Conservation (phyloP, 2,329 filamentous ascomycete genomes). For the Lecanicillium sp. region DNA sequence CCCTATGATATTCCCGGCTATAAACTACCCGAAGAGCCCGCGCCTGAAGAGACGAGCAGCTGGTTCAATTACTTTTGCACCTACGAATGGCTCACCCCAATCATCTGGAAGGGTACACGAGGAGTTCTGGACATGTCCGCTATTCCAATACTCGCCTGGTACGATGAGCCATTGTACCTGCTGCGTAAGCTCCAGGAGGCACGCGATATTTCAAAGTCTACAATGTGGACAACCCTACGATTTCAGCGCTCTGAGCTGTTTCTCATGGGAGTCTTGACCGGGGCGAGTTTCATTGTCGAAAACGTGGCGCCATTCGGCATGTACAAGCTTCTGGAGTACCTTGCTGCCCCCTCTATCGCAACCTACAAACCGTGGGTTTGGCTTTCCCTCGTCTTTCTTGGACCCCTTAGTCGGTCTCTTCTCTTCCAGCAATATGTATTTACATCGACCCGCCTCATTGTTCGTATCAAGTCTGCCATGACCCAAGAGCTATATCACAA, state of each 20-base stretch:
- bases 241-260: slow-evolving; percentile 34
- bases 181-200: slow-evolving; percentile 35
- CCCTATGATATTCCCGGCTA: slow-evolving; percentile 30
- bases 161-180: slow-evolving; percentile 44
- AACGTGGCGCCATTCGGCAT: slow-evolving; percentile 45
- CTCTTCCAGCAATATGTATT: slow-evolving; percentile 51
- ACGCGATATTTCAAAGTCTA: slow-evolving; percentile 33
- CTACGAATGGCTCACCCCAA: slow-evolving; percentile 23
- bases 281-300: slow-evolving; percentile 32
- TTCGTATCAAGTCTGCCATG: slow-evolving; percentile 47
- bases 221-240: slow-evolving; percentile 35
- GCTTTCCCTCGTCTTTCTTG: slow-evolving; percentile 45
- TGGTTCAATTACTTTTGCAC: slow-evolving; percentile 45
- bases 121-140: slow-evolving; percentile 37
- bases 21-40: slow-evolving; percentile 27
- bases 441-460: slow-evolving; percentile 46
- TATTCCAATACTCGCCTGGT: slow-evolving; percentile 44
- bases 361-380: slow-evolving; percentile 42
- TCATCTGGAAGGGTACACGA: slow-evolving; percentile 33
- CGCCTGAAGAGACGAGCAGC: slow-evolving; percentile 45
- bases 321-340: slow-evolving; percentile 44
- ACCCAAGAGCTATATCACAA: slow-evolving; percentile 52
- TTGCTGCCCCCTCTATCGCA: slow-evolving; percentile 37
- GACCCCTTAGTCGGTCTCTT: slow-evolving; percentile 39
- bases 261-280: slow-evolving; percentile 37